Base-by-base conservation (phyloP, 495 filamentous ascomycete genomes). In the Hypoxylon rickii region DNA sequence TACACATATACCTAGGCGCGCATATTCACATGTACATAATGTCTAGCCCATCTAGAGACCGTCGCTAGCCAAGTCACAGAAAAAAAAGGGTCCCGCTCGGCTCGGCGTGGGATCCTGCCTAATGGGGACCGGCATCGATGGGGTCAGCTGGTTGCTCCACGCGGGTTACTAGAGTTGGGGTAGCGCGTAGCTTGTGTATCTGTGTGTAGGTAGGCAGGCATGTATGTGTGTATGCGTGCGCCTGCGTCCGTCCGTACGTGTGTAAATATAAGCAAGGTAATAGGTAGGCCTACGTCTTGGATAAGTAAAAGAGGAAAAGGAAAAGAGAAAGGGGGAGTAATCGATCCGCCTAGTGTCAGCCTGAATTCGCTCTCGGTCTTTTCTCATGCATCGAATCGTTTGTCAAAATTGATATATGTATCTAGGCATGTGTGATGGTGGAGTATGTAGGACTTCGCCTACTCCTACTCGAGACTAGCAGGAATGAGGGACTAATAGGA, bases 81-180 rank as follows among this genome's bases (percentile, higher is more conserved):
- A 19, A n/a, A n/a, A n/a, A n/a, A n/a, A n/a, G n/a, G n/a, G n/a
- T n/a, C n/a, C n/a, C n/a, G 56, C 49, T 37, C 55, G 43, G 43
- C 37, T 48, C 48, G 42, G 44, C 49, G 57, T 54, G 44, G 57
- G 45, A 61, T 34, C 40, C 45, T 61, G 46, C 58, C 51, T 61
- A 55, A 61, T 61, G 41, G 51, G 58, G 49, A 45, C 33, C 44
- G 50, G 39, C 57, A 55, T 61, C 22, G 16, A 47, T 33, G 24
- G 57, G 57, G 58, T 61, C 58, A 61, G 41, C 58, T 61, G 58
- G 38, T 38, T 34, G 33, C 40, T 55, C 51, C 51, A 31, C 33
- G 51, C 57, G 57, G 57, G 29, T 42, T 61, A 61, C 58, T 51
- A 41, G 51, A 61, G 34, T 61, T 47, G 58, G 58, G 40, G 51